Conservation (phyloP, 2,329 filamentous ascomycete genomes). For the Sporothrix luriei region DNA sequence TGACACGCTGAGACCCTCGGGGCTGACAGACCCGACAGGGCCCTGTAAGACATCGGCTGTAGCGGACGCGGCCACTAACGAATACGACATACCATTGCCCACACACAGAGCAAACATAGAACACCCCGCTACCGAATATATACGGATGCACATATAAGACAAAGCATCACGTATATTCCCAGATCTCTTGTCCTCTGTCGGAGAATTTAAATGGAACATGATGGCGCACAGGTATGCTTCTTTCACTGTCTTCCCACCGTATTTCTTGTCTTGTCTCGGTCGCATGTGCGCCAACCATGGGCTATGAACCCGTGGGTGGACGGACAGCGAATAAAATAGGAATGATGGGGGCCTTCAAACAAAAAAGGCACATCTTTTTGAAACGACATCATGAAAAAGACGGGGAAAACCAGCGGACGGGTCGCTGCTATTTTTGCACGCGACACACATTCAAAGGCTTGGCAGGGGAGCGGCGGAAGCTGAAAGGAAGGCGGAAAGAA, state of each 20-base stretch:
- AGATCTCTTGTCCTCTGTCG: neutral
- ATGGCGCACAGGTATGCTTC: neutral
- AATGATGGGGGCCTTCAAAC: neutral
- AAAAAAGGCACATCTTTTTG: neutral
- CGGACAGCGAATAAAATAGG: neutral
- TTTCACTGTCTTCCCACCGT: too few relatives aligned
- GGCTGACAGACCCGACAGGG: neutral
- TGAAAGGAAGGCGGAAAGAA: neutral
- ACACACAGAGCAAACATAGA: too few relatives aligned
- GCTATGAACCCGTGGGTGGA: neutral
- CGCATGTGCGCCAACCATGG: neutral
- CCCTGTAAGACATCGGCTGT: neutral
- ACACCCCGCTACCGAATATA: neutral
- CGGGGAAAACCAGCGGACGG: neutral
- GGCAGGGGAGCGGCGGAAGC: neutral
- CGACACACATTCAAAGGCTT: neutral
- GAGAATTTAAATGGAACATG: neutral
- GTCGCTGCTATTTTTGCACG: constrained; percentile 1
- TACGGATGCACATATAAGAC: neutral
- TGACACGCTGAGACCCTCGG: neutral
- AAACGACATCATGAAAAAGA: neutral
- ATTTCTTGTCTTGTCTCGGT: neutral
- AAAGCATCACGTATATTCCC: too few relatives aligned
- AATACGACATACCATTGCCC: neutral
- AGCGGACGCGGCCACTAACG: constrained; percentile 5